Evolutionary conservation across 352 stramenopile genomes (phyloP).

Genomic region (Globisporangium alternatum): DNA sequence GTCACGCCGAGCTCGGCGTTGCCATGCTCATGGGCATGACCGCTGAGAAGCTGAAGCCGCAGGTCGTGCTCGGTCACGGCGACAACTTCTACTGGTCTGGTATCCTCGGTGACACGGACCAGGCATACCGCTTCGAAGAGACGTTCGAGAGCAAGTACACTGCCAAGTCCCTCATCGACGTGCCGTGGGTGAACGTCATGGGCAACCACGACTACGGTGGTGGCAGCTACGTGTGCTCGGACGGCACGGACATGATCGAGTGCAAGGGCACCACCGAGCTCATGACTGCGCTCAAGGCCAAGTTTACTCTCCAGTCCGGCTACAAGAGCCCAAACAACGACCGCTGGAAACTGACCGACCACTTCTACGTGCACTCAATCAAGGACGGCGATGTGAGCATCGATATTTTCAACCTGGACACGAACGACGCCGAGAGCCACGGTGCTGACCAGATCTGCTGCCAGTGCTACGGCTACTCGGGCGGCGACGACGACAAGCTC

Average conservation of each 20-base stretch:
- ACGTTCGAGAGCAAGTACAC: conserved; percentile 62
- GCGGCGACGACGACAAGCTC: conserved; percentile 43
- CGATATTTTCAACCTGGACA: conserved; percentile 87
- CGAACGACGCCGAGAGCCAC: conserved; percentile 67
- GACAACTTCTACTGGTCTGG: conserved; percentile 75
- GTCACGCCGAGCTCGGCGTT: conserved; percentile 43
- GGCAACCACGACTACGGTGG: conserved; percentile 73
- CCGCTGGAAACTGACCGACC: conserved; percentile 77
- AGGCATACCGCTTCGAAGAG: conserved; percentile 43
- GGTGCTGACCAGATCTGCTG: conserved; percentile 72
- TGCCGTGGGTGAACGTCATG: conserved; percentile 64
- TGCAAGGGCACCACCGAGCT: conserved; percentile 32
- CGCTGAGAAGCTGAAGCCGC: conserved; percentile 34
- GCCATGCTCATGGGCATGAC: conserved; percentile 59
- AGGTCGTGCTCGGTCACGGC: conserved; percentile 61
- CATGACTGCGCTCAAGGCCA: conserved; percentile 24
- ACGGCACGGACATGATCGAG: conserved; percentile 39
- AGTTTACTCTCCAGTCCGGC: conserved; percentile 66
- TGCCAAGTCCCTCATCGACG: conserved; percentile 37
- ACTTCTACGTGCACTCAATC: conserved; percentile 81
- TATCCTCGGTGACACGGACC: conserved; percentile 35
- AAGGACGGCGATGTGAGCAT: conserved; percentile 60
- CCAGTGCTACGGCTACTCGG: conserved; percentile 78
- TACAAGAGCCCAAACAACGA: conserved; percentile 81
- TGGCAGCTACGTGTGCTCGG: conserved; percentile 31